Percentiles rank a stretch among this genome's conserved stretches.
These are phyloP conservation scores for Rhizopogon sp. DNA, from an alignment of 768 basidiomycete genomes.

Conservation along the genomic window DNA sequence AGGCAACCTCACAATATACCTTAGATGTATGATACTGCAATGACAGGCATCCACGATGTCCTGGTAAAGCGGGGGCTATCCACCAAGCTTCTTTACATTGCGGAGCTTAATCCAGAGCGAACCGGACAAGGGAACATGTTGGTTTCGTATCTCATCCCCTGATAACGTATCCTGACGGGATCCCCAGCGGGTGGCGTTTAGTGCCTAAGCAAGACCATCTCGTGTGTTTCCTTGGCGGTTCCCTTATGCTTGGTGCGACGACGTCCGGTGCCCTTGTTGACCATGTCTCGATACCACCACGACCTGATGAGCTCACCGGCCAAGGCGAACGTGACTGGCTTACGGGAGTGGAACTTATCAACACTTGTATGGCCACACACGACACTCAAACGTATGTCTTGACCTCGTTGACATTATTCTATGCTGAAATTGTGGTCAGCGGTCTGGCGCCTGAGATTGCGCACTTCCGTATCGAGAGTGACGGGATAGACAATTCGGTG, in stretches of 20 bases:
- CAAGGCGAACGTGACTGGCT: slow-evolving; percentile 74
- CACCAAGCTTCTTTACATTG: slow-evolving; percentile 67
- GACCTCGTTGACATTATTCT: not conserved
- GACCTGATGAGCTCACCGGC: slow-evolving; percentile 53
- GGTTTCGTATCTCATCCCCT: slow-evolving; percentile 10
- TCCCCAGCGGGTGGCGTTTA: slow-evolving; percentile 56
- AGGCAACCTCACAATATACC: slow-evolving; percentile 2
- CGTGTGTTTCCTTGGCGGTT: slow-evolving; percentile 91
- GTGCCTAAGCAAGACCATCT: slow-evolving; percentile 93
- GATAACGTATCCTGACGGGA: not conserved
- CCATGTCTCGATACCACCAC: slow-evolving; percentile 65
- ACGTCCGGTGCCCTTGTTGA: slow-evolving; percentile 49
- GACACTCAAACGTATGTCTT: slow-evolving; percentile 71
- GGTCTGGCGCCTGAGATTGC: slow-evolving; percentile 88
- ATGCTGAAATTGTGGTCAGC: slow-evolving; percentile 29
- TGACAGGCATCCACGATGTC: slow-evolving; percentile 72
- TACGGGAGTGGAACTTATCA: slow-evolving; percentile 73
- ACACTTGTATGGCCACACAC: slow-evolving; percentile 85
- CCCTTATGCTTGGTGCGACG: slow-evolving; percentile 86
- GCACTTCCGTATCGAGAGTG: slow-evolving; percentile 68
- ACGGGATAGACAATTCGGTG: slow-evolving; percentile 36
- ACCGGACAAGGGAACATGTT: slow-evolving; percentile 28
- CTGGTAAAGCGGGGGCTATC: slow-evolving; percentile 62
- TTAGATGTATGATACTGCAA: slow-evolving; percentile 88
- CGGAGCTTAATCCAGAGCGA: slow-evolving; percentile 69